A percentile compares a stretch with the other conserved stretches of the same genome.
phyloP scores from a whole-genome alignment of 345 rosid genomes.

The Abelmoschus esculentus region DNA sequence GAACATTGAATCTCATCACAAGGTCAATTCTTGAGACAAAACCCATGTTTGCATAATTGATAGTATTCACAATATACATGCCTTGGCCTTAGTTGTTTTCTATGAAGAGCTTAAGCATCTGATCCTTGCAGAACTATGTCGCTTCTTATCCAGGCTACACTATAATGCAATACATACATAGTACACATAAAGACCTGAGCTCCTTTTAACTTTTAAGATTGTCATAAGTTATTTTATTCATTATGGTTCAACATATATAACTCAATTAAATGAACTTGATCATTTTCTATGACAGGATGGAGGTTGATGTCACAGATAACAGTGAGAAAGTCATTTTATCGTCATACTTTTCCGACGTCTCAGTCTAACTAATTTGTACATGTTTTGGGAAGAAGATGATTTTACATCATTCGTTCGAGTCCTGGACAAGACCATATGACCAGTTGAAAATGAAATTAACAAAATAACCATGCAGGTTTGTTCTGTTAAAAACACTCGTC shows the following conservation, averaged over 20 bases:
- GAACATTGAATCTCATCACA: background rate
- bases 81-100: background rate
- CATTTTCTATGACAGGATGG: conserved; percentile 54
- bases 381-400: background rate
- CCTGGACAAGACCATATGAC: background rate
- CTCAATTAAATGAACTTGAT: background rate
- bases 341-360: conserved; percentile 37
- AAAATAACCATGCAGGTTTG: background rate
- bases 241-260: background rate
- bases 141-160: background rate
- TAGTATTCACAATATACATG: background rate
- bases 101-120: background rate
- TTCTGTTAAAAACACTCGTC: background rate
- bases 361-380: background rate
- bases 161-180: background rate
- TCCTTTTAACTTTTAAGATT: background rate
- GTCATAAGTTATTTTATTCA: background rate
- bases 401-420: background rate
- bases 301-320: conserved; percentile 35
- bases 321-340: conserved; percentile 41
- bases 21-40: background rate
- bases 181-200: background rate
- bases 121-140: background rate
- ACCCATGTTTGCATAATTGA: background rate
- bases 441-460: background rate